These are phyloP conservation scores for Fusarium bactridioides DNA, from an alignment of 2,329 filamentous ascomycete species.

Conservation along the genomic window DNA sequence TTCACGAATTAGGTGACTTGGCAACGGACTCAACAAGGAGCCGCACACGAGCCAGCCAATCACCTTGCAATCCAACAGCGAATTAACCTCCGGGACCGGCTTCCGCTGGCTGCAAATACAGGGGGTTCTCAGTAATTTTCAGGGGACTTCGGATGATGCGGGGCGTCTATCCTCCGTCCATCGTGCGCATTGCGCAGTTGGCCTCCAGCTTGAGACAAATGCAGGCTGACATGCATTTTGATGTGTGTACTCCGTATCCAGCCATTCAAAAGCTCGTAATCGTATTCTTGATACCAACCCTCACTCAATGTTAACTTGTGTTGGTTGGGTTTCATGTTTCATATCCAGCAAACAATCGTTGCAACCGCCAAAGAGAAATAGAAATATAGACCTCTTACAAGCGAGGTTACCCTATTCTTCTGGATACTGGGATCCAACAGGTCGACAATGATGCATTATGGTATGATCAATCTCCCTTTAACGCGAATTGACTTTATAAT, in stretches of 20 bases:
- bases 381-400: not conserved
- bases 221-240: constrained; percentile 17
- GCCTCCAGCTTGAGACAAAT: not conserved
- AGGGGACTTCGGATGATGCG: constrained; percentile 10
- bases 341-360: not conserved
- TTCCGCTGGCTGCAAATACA: constrained; percentile 22
- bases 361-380: not conserved
- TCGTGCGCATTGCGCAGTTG: not conserved
- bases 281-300: constrained; percentile 10
- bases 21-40: constrained; percentile 25
- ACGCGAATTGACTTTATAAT: not conserved
- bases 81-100: constrained; percentile 5
- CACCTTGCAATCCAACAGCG: not conserved
- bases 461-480: not conserved
- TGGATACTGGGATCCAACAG: not conserved
- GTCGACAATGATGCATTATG: not conserved
- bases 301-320: not conserved
- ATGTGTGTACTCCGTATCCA: not conserved
- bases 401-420: not conserved
- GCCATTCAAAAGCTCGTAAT: constrained; percentile 6
- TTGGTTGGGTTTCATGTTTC: not conserved
- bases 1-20: constrained; percentile 18
- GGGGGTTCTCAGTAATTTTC: constrained; percentile 11
- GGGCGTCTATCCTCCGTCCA: not conserved
- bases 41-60: constrained; percentile 19